phyloP scores from a whole-genome alignment of 2,329 filamentous ascomycete species.

The Malbranchea zuffiana region DNA sequence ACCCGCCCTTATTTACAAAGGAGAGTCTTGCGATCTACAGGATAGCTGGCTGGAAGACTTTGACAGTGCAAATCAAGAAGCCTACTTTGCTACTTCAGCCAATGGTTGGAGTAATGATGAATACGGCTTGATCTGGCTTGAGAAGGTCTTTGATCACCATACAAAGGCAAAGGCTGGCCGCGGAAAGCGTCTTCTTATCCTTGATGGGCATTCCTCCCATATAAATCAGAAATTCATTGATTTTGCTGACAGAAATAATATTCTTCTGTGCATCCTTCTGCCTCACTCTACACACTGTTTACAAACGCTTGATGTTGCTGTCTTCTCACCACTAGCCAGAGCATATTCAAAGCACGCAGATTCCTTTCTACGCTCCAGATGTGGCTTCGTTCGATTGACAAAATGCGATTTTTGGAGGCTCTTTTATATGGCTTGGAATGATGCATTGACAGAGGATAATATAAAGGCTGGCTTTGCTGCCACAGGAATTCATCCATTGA shows the following conservation, averaged over 20 bases:
- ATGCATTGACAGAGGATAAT: constrained; percentile 2
- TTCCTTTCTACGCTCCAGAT: background rate
- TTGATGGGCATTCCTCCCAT: constrained; percentile 6
- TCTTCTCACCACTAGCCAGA: constrained; percentile 2
- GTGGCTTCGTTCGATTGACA: constrained; percentile 2
- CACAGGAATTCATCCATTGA: background rate
- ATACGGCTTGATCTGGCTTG: background rate
- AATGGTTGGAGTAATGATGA: constrained; percentile 5
- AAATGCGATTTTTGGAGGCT: constrained; percentile 5
- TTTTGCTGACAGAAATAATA: constrained; percentile 4
- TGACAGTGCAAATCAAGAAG: background rate
- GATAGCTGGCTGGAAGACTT: constrained; percentile 5
- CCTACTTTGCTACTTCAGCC: constrained; percentile 5
- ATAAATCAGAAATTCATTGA: constrained; percentile 10
- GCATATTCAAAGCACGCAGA: constrained; percentile 4
- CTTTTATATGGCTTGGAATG: constrained; percentile 1
- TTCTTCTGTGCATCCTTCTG: constrained; percentile 8
- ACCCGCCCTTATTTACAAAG: constrained; percentile 4
- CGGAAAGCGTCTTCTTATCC: constrained; percentile 2
- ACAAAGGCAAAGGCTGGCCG: background rate
- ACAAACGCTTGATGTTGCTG: constrained; percentile 7
- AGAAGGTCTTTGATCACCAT: background rate
- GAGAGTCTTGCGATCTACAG: constrained; percentile 1
- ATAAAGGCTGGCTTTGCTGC: constrained; percentile 1
- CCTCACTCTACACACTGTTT: constrained; percentile 8